phyloP scores from a whole-genome alignment of 257 asterid species.

The Misopates orontium region DNA sequence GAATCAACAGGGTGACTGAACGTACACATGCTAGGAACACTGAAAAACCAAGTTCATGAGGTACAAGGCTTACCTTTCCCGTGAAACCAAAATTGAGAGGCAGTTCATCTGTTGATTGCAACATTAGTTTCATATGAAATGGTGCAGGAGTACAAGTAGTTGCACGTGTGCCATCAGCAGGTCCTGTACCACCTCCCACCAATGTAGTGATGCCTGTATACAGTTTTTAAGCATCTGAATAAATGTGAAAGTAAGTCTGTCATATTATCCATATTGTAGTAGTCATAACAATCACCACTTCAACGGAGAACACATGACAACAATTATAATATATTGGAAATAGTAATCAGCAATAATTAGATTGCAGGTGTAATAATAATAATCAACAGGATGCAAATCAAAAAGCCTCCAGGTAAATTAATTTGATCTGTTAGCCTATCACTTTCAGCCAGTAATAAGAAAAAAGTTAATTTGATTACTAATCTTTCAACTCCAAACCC shows the following conservation, averaged over 20 bases:
- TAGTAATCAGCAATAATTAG: not conserved
- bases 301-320: not conserved
- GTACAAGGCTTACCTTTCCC: slow-evolving; percentile 65
- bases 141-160: slow-evolving; percentile 96
- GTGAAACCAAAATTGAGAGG: slow-evolving; percentile 98
- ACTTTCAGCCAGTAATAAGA: too few relatives aligned
- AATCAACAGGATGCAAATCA: too few relatives aligned
- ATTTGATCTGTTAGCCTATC: too few relatives aligned
- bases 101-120: slow-evolving; percentile 85
- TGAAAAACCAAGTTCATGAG: slow-evolving; percentile 11
- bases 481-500: too few relatives aligned
- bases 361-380: too few relatives aligned
- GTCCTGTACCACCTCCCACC: slow-evolving; percentile 99
- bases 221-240: not conserved
- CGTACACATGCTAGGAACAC: slow-evolving; percentile 4
- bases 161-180: slow-evolving; percentile 96
- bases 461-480: too few relatives aligned
- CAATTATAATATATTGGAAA: not conserved
- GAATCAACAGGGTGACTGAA: not conserved
- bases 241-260: slow-evolving; percentile 11
- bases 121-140: slow-evolving; percentile 83
- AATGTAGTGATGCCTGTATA: slow-evolving; percentile 78
- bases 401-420: too few relatives aligned
- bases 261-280: not conserved
- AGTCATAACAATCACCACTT: slow-evolving; percentile 9